phyloP scores from a whole-genome alignment of 2,329 filamentous ascomycete genomes.

The Colletotrichum sp. region DNA sequence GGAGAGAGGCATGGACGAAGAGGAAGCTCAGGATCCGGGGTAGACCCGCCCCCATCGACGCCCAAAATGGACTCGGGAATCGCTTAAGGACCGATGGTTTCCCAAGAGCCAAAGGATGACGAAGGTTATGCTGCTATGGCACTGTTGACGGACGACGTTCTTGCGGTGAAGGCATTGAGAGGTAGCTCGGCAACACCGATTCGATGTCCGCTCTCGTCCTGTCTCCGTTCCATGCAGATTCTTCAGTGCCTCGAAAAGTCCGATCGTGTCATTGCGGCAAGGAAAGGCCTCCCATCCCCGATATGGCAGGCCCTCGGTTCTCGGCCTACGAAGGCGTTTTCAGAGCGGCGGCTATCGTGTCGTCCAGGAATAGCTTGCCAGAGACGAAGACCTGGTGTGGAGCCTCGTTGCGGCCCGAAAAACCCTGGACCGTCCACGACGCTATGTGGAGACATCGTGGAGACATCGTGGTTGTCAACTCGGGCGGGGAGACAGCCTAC shows the following conservation, averaged over 20 bases:
- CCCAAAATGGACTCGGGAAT: not conserved
- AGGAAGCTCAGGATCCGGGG: not conserved
- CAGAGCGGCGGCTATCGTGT: not conserved
- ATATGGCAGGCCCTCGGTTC: not conserved
- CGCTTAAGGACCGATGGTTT: not conserved
- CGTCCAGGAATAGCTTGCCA: not conserved
- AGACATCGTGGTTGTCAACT: not conserved
- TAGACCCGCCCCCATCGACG: not conserved
- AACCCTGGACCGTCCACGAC: not conserved
- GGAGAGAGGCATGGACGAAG: not conserved
- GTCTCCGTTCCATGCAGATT: not conserved
- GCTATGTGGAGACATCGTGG: not conserved
- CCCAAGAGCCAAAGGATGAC: not conserved
- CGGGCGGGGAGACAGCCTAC: not conserved
- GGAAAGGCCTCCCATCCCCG: not conserved
- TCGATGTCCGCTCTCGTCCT: not conserved
- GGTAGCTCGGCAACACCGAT: not conserved
- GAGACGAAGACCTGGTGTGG: not conserved
- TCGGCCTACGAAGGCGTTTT: not conserved
- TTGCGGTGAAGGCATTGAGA: not conserved
- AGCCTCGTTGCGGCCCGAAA: not conserved
- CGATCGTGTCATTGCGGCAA: not conserved
- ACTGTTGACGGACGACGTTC: not conserved
- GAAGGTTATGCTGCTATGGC: not conserved
- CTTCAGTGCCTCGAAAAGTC: not conserved